phyloP scores from a whole-genome alignment of 768 basidiomycete species.

The Suillus subalutaceus region DNA sequence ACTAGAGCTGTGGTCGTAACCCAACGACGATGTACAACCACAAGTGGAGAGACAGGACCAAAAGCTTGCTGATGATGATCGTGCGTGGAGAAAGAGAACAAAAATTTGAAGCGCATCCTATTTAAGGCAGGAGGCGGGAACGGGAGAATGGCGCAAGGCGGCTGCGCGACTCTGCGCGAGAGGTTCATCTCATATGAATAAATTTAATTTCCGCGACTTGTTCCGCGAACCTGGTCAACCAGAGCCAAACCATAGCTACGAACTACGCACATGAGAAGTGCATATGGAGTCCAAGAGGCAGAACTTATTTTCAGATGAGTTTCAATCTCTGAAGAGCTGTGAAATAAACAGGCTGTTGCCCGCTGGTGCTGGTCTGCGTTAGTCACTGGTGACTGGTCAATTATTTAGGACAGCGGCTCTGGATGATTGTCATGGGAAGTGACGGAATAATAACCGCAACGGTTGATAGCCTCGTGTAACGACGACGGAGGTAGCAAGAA shows the following conservation, averaged over 20 bases:
- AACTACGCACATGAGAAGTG: neutral
- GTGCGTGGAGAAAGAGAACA: neutral
- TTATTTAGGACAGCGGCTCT: neutral
- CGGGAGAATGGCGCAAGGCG: neutral
- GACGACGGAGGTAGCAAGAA: slow-evolving; percentile 24
- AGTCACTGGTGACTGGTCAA: neutral
- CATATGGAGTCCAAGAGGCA: neutral
- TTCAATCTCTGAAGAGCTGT: neutral
- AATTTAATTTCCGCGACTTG: slow-evolving; percentile 5
- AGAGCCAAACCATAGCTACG: neutral
- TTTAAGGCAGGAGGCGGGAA: neutral
- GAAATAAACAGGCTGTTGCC: neutral
- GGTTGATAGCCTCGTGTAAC: slow-evolving; percentile 38
- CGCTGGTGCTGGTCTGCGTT: neutral
- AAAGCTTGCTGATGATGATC: neutral
- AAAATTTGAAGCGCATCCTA: neutral
- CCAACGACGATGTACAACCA: neutral
- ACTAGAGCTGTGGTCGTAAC: neutral
- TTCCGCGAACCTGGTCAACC: neutral
- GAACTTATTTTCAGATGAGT: neutral
- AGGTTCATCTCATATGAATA: neutral
- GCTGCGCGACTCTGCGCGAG: neutral
- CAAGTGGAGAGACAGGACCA: neutral
- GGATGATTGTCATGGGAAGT: slow-evolving; percentile 10
- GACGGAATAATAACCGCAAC: neutral